Base-by-base conservation (phyloP, 2,329 filamentous ascomycete species). In the Xylariaceae sp. region DNA sequence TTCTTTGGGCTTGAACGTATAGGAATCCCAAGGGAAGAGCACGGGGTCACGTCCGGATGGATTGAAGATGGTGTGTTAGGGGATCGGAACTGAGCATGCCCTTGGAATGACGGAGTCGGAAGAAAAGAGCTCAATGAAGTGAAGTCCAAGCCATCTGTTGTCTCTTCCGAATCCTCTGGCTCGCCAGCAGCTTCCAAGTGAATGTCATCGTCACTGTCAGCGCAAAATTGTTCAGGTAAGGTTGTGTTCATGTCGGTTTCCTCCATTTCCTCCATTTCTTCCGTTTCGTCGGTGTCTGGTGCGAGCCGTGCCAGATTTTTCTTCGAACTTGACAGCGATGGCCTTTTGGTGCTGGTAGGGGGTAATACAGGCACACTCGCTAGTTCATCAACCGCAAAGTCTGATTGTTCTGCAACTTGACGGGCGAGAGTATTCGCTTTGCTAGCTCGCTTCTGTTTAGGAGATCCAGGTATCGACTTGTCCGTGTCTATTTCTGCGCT, bases 301-400 rank as follows among this genome's bases (percentile, higher is more conserved):
- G 51, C 47, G 9, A 62, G 37, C 41, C 52, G 56, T 39, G 50
- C 40, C 3, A 50, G 50, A 34, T 60, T 70, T 42, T 74, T 75
- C 51, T 69, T 62, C 2, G 73, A 72, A 6, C 72, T 73, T 4
- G 73, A 73, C 6, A 74, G 58, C 0, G 73, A 74, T 0, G 72
- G 72, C 0, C 71, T 70, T 3, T 61, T 62, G 7, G 64, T 64
- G 45, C 60, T 63, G 29, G 68, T 55, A 41, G 62, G 62, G 1
- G 69, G 64, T 11, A 70, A 41, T 19, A 19, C 19, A 1, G 64
- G 43, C 29, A 65, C 54, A 40, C 71, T 67, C 5, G 68, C 66
- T 8, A 63, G 56, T 27, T 62, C 53, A 1, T 62, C 52, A n/a
- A 47, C 51, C 12, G 41, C 55, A 37, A 63, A 52, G 39, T 57